Conservation (phyloP, 306 rosid species). For the Castanea mollissima region DNA sequence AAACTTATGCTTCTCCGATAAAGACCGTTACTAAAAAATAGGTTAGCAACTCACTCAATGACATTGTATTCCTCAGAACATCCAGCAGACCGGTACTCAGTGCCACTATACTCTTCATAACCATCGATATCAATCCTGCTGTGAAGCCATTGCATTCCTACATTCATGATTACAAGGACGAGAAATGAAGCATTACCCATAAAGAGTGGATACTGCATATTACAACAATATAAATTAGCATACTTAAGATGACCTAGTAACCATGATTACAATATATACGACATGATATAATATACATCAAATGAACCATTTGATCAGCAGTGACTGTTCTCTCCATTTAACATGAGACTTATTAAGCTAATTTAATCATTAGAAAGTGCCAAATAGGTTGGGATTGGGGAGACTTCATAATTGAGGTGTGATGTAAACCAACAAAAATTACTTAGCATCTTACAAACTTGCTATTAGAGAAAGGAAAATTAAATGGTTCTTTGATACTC, state of each 20-base stretch:
- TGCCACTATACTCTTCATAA: slow-evolving; percentile 89
- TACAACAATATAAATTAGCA: slow-evolving; percentile 4
- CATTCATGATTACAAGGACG: neutral
- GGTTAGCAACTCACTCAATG: slow-evolving; percentile 52
- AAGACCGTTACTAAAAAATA: neutral
- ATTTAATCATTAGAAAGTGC: neutral
- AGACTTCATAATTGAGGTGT: neutral
- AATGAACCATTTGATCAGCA: neutral
- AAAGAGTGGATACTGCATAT: slow-evolving; percentile 7
- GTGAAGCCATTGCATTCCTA: slow-evolving; percentile 93
- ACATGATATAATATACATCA: too few species aligned
- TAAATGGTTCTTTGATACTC: too few species aligned
- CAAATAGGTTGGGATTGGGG: neutral
- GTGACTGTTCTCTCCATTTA: too few species aligned
- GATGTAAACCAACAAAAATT: neutral
- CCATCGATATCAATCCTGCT: slow-evolving; percentile 77
- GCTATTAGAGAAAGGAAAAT: too few species aligned
- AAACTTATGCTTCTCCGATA: neutral
- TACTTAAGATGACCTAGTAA: neutral
- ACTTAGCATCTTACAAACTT: too few species aligned
- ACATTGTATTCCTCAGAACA: slow-evolving; percentile 84
- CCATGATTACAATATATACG: neutral
- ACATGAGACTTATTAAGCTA: neutral
- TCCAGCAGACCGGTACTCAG: slow-evolving; percentile 90
- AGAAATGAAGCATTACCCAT: slow-evolving; percentile 3